Evolutionary conservation across 257 asterid species (phyloP).

Genomic region (Penstemon barbatus): DNA sequence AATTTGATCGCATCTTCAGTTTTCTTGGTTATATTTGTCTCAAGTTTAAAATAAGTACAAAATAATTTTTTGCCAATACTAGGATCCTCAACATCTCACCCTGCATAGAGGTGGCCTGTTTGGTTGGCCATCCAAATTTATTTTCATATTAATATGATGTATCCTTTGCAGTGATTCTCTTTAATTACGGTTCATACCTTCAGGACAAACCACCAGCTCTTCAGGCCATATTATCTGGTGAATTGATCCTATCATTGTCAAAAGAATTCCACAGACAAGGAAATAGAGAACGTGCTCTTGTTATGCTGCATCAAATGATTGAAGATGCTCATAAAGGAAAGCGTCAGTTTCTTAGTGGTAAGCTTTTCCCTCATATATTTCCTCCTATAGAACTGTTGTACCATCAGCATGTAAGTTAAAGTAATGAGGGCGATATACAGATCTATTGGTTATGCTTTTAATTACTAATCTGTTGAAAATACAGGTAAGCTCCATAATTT

Average conservation of each 20-base stretch:
- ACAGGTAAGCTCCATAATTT: slow-evolving; percentile 94
- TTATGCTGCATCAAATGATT: slow-evolving; percentile 96
- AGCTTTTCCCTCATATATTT: slow-evolving; percentile 23
- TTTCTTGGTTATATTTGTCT: background rate
- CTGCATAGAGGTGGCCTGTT: slow-evolving; percentile 22
- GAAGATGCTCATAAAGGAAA: slow-evolving; percentile 98
- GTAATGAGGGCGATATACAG: slow-evolving; percentile 17
- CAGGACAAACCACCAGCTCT: slow-evolving; percentile 85
- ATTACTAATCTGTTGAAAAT: slow-evolving; percentile 26
- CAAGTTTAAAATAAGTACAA: slow-evolving; percentile 16
- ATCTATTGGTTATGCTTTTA: slow-evolving; percentile 25
- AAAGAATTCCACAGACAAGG: slow-evolving; percentile 75
- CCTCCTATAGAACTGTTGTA: slow-evolving; percentile 23
- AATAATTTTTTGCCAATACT: slow-evolving; percentile 7
- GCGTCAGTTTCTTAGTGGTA: slow-evolving; percentile 96
- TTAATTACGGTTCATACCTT: slow-evolving; percentile 31
- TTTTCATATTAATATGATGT: slow-evolving; percentile 12
- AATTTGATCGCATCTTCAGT: background rate
- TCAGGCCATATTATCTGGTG: slow-evolving; percentile 85
- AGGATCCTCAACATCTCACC: slow-evolving; percentile 10
- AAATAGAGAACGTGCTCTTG: slow-evolving; percentile 93
- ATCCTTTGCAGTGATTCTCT: slow-evolving; percentile 26
- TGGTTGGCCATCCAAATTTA: slow-evolving; percentile 12
- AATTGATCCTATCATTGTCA: slow-evolving; percentile 53
- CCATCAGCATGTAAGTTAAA: slow-evolving; percentile 13